These are phyloP conservation scores for Alternaria sp. DNA, from an alignment of 2,329 filamentous ascomycete species.

Conservation along the genomic window DNA sequence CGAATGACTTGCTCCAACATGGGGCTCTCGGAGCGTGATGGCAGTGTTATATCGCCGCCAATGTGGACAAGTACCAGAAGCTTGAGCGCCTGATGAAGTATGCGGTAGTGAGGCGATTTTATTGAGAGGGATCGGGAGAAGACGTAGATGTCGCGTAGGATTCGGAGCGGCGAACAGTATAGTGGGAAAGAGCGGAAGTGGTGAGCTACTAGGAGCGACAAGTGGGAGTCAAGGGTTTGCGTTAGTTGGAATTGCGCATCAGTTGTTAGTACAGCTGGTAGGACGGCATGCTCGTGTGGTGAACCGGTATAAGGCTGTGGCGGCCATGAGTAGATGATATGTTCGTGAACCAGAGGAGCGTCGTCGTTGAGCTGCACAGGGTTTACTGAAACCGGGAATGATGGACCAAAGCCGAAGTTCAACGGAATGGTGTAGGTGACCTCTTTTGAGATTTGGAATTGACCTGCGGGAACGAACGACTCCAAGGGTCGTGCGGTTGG, in stretches of 20 bases:
- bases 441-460: constrained; percentile 22
- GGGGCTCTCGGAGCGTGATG: constrained; percentile 21
- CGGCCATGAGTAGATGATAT: constrained; percentile 49
- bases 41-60: constrained; percentile 45
- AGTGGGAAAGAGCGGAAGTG: constrained; percentile 46
- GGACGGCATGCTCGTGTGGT: constrained; percentile 37
- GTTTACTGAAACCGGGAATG: constrained; percentile 34
- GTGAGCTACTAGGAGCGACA: constrained; percentile 40
- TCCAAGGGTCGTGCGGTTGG: constrained; percentile 39
- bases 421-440: constrained; percentile 40
- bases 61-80: constrained; percentile 50
- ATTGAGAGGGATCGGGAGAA: constrained; percentile 34
- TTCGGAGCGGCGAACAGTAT: constrained; percentile 40
- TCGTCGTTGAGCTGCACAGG: constrained; percentile 28
- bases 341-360: constrained; percentile 37
- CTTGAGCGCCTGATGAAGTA: constrained; percentile 46
- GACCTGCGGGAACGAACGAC: constrained; percentile 27
- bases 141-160: constrained; percentile 44
- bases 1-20: constrained; percentile 25
- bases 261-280: constrained; percentile 42
- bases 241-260: constrained; percentile 26
- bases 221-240: constrained; percentile 37
- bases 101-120: constrained; percentile 21
- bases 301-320: constrained; percentile 22
- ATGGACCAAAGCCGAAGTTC: constrained; percentile 44